A percentile compares a stretch with the other conserved stretches of the same genome.
phyloP scores from a whole-genome alignment of 176 grass and related monocot species.

The Alloteropsis semialata region DNA sequence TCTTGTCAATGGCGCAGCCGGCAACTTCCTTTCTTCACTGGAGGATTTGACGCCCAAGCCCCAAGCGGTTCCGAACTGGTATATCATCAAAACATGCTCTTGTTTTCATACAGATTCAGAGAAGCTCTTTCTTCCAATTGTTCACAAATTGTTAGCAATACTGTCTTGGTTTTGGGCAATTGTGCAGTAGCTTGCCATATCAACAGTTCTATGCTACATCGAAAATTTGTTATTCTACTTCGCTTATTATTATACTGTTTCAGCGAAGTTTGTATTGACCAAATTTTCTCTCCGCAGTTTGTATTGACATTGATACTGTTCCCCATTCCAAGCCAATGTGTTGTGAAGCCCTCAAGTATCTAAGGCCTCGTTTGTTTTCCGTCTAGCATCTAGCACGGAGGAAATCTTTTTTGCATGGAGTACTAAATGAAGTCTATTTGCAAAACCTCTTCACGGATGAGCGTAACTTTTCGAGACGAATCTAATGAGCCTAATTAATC shows the following conservation, averaged over 20 bases:
- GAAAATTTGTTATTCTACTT: not conserved
- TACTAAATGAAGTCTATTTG: no score
- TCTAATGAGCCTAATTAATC: no score
- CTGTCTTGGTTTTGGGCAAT: not conserved
- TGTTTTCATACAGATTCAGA: not conserved
- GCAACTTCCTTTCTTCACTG: slow-evolving; percentile 91
- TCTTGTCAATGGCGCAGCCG: slow-evolving; percentile 89
- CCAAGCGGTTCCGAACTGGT: slow-evolving; percentile 91
- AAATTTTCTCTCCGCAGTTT: slow-evolving; percentile 45
- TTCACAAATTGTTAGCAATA: not conserved
- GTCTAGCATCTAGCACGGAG: no score
- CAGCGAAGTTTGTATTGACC: slow-evolving; percentile 11
- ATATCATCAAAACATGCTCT: not conserved
- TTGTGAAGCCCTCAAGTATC: slow-evolving; percentile 84
- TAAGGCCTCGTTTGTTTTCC: no score
- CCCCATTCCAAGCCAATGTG: slow-evolving; percentile 88
- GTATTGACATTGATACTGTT: slow-evolving; percentile 89
- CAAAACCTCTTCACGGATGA: no score
- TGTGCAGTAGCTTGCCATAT: slow-evolving; percentile 4
- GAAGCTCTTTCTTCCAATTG: not conserved
- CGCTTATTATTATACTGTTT: not conserved
- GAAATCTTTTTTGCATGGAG: no score
- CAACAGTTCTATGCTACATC: not conserved
- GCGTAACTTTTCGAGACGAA: no score
- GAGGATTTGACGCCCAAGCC: slow-evolving; percentile 96